phyloP scores from a whole-genome alignment of 1,284 basidiomycete genomes.

The Erythrobasidium hasegawianum region DNA sequence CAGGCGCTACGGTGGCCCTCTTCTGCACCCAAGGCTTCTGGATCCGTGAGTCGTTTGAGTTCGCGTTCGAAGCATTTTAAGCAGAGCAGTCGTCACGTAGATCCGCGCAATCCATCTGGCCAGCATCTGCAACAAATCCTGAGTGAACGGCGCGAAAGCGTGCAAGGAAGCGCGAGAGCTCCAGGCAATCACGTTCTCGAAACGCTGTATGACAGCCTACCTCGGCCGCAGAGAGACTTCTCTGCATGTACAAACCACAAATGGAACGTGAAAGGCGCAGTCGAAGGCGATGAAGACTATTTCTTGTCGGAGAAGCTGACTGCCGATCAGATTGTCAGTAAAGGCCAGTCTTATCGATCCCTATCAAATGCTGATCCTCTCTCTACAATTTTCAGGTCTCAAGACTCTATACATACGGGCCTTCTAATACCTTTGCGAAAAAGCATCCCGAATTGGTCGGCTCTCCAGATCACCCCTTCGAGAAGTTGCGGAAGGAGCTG shows the following conservation, averaged over 20 bases:
- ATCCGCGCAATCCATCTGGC: background rate
- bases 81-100: no score
- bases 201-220: background rate
- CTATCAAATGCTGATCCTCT: no score
- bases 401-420: background rate
- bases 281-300: background rate
- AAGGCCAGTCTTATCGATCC: no score
- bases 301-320: background rate
- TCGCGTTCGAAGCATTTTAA: no score
- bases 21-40: background rate
- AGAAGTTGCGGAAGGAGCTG: background rate
- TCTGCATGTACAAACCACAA: background rate
- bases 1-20: background rate
- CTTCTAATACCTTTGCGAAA: background rate
- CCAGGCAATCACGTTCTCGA: background rate
- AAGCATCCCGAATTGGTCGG: background rate
- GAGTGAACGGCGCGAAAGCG: background rate
- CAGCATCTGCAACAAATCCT: background rate
- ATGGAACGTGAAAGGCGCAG: background rate
- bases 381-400: background rate
- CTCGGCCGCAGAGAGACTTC: background rate
- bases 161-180: background rate
- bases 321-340: slow-evolving; percentile 1
- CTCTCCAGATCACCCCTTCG: background rate
- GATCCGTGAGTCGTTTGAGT: background rate